These are phyloP conservation scores for Choanephora cucurbitarum DNA, from an alignment of 371 early-diverging fungal species.

Conservation along the genomic window DNA sequence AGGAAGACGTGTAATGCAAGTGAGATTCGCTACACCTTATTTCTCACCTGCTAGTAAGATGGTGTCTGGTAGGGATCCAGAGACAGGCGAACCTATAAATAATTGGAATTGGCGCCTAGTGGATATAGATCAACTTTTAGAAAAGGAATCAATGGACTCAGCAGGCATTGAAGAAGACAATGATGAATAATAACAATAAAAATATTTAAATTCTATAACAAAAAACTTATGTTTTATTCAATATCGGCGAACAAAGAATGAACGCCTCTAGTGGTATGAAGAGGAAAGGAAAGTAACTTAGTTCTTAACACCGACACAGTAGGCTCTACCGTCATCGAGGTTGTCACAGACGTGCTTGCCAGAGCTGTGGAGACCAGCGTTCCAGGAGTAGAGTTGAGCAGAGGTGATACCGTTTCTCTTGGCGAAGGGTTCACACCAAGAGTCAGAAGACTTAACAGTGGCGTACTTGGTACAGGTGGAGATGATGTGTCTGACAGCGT, in stretches of 20 bases:
- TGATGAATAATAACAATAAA: not conserved
- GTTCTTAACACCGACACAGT: slow-evolving; percentile 28
- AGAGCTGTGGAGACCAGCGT: slow-evolving; percentile 35
- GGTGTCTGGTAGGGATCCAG: slow-evolving; percentile 50
- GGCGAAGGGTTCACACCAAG: slow-evolving; percentile 30
- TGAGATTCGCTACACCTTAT: slow-evolving; percentile 61
- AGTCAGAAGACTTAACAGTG: slow-evolving; percentile 23
- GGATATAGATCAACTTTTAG: slow-evolving; percentile 62
- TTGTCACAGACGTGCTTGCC: slow-evolving; percentile 37
- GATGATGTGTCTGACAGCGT: slow-evolving; percentile 33
- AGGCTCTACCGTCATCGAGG: slow-evolving; percentile 39
- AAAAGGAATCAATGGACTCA: slow-evolving; percentile 48
- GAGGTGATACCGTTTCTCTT: slow-evolving; percentile 25
- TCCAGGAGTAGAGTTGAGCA: slow-evolving; percentile 30
- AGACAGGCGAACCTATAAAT: slow-evolving; percentile 54
- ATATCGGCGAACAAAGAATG: too few species aligned
- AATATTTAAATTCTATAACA: not conserved
- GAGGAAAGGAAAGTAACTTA: slow-evolving; percentile 7
- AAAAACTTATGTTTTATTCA: not conserved
- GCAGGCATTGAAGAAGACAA: slow-evolving; percentile 9
- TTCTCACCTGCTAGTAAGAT: slow-evolving; percentile 57
- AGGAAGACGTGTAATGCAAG: slow-evolving; percentile 49
- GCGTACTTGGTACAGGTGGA: slow-evolving; percentile 37
- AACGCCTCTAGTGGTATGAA: not conserved
- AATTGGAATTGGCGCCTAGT: slow-evolving; percentile 61